Evolutionary conservation across 2,329 filamentous ascomycete genomes (phyloP).

Genomic region (Colletotrichum lini): DNA sequence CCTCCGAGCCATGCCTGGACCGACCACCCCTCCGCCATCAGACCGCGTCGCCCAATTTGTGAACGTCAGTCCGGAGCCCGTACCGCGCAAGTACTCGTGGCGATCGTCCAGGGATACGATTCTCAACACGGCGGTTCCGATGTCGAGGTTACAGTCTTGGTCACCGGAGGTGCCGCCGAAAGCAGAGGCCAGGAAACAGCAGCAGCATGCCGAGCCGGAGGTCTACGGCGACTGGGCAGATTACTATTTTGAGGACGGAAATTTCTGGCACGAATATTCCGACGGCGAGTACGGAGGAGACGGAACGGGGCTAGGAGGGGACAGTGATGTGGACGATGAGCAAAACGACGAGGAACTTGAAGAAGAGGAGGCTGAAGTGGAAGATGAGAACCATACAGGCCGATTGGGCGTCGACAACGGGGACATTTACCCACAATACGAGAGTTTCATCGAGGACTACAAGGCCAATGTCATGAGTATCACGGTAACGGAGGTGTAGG

Average conservation of each 20-base stretch:
- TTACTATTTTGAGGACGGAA: slow-evolving; percentile 43
- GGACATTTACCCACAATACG: slow-evolving; percentile 35
- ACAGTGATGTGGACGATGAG: slow-evolving; percentile 3
- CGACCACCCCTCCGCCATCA: slow-evolving; percentile 35
- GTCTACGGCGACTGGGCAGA: slow-evolving; percentile 44
- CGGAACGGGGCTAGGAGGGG: slow-evolving; percentile 5
- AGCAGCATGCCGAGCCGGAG: slow-evolving; percentile 27
- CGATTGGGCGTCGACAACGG: slow-evolving; percentile 2
- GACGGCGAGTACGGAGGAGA: slow-evolving; percentile 3
- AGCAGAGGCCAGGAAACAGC: neutral
- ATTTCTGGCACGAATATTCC: slow-evolving; percentile 31
- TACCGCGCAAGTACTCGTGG: slow-evolving; percentile 33
- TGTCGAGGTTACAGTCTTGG: slow-evolving; percentile 26
- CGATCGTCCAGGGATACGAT: slow-evolving; percentile 37
- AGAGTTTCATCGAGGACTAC: slow-evolving; percentile 40
- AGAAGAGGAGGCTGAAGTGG: slow-evolving; percentile 11
- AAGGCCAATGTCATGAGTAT: slow-evolving; percentile 34
- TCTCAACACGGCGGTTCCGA: slow-evolving; percentile 27
- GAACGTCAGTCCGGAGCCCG: slow-evolving; percentile 13
- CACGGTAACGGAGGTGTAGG: slow-evolving; percentile 31
- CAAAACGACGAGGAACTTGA: neutral
- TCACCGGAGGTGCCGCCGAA: slow-evolving; percentile 23
- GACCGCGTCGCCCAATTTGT: slow-evolving; percentile 26
- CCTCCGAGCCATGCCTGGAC: slow-evolving; percentile 19
- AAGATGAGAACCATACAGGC: slow-evolving; percentile 2